Base-by-base conservation (phyloP, 2,329 filamentous ascomycete species). In the Colletotrichum aenigma region DNA sequence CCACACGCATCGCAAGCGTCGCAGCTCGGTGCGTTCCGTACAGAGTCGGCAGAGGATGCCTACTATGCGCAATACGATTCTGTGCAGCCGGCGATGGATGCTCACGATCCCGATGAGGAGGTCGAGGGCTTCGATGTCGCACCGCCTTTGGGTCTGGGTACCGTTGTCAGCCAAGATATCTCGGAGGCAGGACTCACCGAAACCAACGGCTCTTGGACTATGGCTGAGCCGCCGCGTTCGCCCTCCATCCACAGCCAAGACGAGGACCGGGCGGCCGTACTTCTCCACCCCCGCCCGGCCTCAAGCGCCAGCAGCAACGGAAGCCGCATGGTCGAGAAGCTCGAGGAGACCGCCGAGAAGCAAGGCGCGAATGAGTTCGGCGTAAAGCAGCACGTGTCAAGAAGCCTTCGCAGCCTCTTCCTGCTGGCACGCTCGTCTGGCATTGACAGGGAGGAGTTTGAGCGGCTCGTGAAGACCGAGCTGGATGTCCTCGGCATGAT, bases 21-120 rank as follows among this genome's bases (percentile, higher is more conserved):
- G 18, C 68, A 79, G 43, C 74, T 67, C 15, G 74, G 70, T 30
- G 66, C 81, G 38, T 80, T 80, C 69, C 78, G 79, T 67, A 77
- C 76, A 48, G 77, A 84, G 12, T 86, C 87, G 9, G 87, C 88
- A 24, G 94, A 96, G 77, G 91, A 93, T 62, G 92, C 92, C 58
- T 96, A 96, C 83, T 96, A 92, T 83, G 91, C 93, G 21, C 92
- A 93, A 81, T 96, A 97, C 82, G 93, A 94, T 79, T 88, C 91
- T 77, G 94, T 96, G 10, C 94, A 96, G 82, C 94, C 94, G 4
- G 94, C 94, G 36, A 92, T 96, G 88, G 95, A 96, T 83, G 92
- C 91, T 71, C 92, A 96, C 82, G 94, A 96, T 78, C 94, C 94
- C n/a, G 93, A 95, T 79, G 94, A 95, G 84, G 92, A 88, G 72